Base-by-base conservation (phyloP, 2,329 filamentous ascomycete genomes). In the Fusarium devonianum region DNA sequence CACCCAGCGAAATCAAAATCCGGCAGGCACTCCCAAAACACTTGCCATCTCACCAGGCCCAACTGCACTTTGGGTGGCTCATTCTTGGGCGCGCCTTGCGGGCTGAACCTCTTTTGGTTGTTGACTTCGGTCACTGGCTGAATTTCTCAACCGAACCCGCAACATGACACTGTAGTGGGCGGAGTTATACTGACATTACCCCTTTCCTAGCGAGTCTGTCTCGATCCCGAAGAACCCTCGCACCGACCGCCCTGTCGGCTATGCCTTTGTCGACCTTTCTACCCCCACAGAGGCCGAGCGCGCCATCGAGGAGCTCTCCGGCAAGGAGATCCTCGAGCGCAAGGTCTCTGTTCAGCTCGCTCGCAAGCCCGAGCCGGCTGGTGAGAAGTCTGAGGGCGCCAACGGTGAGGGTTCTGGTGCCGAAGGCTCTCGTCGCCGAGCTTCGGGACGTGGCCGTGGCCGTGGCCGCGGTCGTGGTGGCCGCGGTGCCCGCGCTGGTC, bases 221-320 rank as follows among this genome's bases (percentile, higher is more conserved):
- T 97, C 94, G 67, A 99, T 99, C 77, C 94, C 94, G 66, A 96
- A 95, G 85, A 97, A 99, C 83, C 94, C 94, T 73, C 93, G 94
- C 76, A 99, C 93, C 78, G 93, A 92, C 78, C 93, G 94, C 73
- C 93, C 94, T 62, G 94, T 99, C 74, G 94, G 94, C 72, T 99
- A 97, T 77, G 94, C 94, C 72, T 99, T 99, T 74, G 94, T 99
- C 74, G 94, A 97, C 73, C 89, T 99, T 63, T 95, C 91, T 56
- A 97, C 93, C 61, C 90, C 94, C 53, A 86, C 85, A 63, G 94
- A 97, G 81, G 94, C 94, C 60, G 90, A 97, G 78, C 90, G 92
- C 75, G 94, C 94, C 71, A 97, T 99, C 68, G 82, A 85, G 67
- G 91, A 96, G 78, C 89, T 99, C 63, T 97, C 94, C 69, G 93